Conservation (phyloP, 371 early-diverging fungal genomes). For the Mortierella sp. region DNA sequence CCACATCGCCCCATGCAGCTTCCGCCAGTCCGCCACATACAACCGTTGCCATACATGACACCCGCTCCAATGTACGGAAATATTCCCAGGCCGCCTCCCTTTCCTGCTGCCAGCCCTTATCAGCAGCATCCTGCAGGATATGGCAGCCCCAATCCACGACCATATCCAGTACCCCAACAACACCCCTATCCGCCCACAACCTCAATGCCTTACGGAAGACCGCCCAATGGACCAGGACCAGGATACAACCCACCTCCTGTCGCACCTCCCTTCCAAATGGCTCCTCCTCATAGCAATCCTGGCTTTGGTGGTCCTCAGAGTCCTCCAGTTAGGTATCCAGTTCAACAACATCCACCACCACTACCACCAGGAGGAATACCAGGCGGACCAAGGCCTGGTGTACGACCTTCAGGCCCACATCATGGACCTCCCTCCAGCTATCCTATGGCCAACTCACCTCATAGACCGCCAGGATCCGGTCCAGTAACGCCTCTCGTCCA, state of each 20-base stretch:
- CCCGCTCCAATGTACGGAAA: constrained; percentile 2
- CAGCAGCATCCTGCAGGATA: constrained; percentile 20
- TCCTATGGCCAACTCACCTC: too few species aligned
- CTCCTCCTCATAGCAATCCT: not conserved
- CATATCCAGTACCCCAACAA: constrained; percentile 14
- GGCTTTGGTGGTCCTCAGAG: too few species aligned
- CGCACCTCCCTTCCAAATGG: not conserved
- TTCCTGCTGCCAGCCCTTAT: constrained; percentile 16
- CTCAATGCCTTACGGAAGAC: not conserved
- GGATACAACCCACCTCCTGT: constrained; percentile 4
- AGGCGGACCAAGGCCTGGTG: constrained; percentile 2
- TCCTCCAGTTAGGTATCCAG: not conserved
- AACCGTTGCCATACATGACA: constrained; percentile 16
- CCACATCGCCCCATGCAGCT: constrained; percentile 9
- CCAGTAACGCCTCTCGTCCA: constrained; percentile 30
- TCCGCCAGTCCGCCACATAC: constrained; percentile 12
- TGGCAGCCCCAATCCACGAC: not conserved
- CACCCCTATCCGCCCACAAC: constrained; percentile 1
- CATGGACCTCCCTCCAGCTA: too few species aligned
- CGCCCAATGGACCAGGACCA: constrained; percentile 1
- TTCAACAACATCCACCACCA: not conserved
- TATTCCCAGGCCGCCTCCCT: constrained; percentile 24
- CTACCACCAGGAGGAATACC: not conserved
- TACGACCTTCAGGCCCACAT: not conserved
- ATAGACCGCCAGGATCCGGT: not conserved